Base-by-base conservation (phyloP, 305 asterid species). In the Fraxinus albicans region DNA sequence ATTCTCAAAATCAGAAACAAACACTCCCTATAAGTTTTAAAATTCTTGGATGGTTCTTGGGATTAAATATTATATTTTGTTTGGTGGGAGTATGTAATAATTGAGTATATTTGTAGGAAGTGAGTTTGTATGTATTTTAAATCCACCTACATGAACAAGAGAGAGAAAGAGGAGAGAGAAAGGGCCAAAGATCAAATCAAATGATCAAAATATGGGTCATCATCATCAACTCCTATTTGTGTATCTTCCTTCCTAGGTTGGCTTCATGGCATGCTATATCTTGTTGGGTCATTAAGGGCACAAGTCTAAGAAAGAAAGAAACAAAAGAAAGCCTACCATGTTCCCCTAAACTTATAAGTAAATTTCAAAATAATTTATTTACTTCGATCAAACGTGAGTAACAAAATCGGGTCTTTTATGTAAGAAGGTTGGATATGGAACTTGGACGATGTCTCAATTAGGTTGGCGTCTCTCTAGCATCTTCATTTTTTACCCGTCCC, bases 41-140 rank as follows among this genome's bases (percentile, higher is more conserved):
- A 12, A 82, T 81, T 85, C 81, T 78, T 82, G 88, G 91, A 89
- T 82, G 88, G 80, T 90, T 86, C 89, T 82, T 85, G 83, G 80
- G 33, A 84, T 40, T 84, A 83, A 50, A 84, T 86, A 78, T 9
- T 53, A 84, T 87, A 78, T n/a, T 53, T 67, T 82, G 82, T 78
- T 69, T 84, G 73, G 87, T 88, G 89, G 86, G 85, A 15, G 40
- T 77, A 29, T 81, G 87, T 79, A 90, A 83, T 69, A 84, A 88
- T 88, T 84, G 89, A 88, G 83, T 90, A 69, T 53, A 70, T 83
- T 60, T 76, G 77, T 89, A 79, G 81, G 90, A 83, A 85, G 83
- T 77, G 79, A 78, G 74, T 86, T 90, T 90, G 89, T 86, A 83
- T 77, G 84, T 85, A 85, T 80, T 80, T 44, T 84, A 84, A 78